Evolutionary conservation across 179 eudicot genomes (phyloP), one percentile per base, ranked within the genome.

Genomic region (Camellia oleifera): DNA sequence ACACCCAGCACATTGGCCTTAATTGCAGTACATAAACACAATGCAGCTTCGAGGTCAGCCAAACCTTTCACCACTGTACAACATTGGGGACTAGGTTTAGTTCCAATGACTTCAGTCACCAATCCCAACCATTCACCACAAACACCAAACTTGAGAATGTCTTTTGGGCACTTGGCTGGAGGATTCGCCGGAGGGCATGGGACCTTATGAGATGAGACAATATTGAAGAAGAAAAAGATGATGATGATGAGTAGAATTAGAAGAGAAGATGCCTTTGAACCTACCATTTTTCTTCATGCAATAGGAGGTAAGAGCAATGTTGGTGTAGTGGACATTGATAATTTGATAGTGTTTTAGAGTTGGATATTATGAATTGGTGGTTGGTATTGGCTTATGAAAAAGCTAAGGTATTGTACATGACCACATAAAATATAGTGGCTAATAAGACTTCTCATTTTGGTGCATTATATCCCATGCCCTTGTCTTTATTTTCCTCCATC

Each of bases 121-220:
- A 93, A 72, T 45, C 97, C 97, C 10, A 92, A 88, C 98, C 95
- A 93, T 81, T 92, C 91, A 18, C 94, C 90, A 83, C 98, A 93
- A 40, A 87, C 94, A 53, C 98, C 98, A 61, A 90, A 88, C 84
- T 92, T 92, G 2, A 93, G 90, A 67, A 90, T 86, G 54, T 93
- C 97, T 81, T 80, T 89, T 0, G 97, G 98, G 86, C 98, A 93
- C 87, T 86, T 89, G 6, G 75, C 64, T 0, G 66, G 73, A 20
- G 48, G 46, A 2, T 77, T 69, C 15, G 15, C 46, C 5, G 86
- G 83, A 74, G 82, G 83, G 82, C 81, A 83, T 56, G 84, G 89
- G 53, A 88, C 81, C 68, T 68, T 78, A 68, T 83, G 77, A 66
- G 85, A 78, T 66, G 91, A 84, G 42, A 78, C 87, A 75, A 82